Evolutionary conservation across 495 filamentous ascomycete species (phyloP), one percentile per base, ranked within the genome.

Genomic region (Lentithecium fluviatile): DNA sequence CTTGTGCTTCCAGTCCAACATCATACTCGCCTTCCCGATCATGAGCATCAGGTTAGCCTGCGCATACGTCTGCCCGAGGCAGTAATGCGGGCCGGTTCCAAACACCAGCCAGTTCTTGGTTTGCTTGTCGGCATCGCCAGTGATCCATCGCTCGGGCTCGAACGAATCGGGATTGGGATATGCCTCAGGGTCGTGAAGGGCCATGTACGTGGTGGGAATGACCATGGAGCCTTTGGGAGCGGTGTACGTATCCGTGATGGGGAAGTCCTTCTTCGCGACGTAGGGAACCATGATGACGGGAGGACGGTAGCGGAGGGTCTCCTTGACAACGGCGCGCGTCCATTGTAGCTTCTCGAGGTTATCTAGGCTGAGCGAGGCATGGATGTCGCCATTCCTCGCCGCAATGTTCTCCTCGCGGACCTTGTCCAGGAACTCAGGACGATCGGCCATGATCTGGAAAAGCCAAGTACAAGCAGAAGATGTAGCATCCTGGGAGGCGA

Each of bases 271-370:
- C 87, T 97, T 98, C 68, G 83, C 89, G 52, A 95, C 73, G 73
- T 97, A 97, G 36, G 94, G 94, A 47, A 96, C 90, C 94, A 98
- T 97, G 77, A 97, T 82, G 66, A 98, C 94, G 57, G 94, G 94
- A 43, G 94, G 95, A 45, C 95, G 88, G 79, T 96, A 97, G 64
- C 94, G 88, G 42, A 98, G 83, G 36, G 88, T 87, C 79, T 98
- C 94, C 69, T 94, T 90, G 56, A 98, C 88, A 49, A 95, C 88
- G 40, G 91, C 94, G 52, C 90, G 89, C 29, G 94, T 97, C 69
- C 94, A 97, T 6, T 85, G 80, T 85, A 96, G 83, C 56, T 85
- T 82, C 66, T 97, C 94, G 24, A 97, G 79, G 76, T 92, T 78
- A 36, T 96, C 91, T 75, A 97, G 82, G 56, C 81, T 85, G 51